phyloP scores from a whole-genome alignment of 2,329 filamentous ascomycete species.

The Geosmithia putterillii region DNA sequence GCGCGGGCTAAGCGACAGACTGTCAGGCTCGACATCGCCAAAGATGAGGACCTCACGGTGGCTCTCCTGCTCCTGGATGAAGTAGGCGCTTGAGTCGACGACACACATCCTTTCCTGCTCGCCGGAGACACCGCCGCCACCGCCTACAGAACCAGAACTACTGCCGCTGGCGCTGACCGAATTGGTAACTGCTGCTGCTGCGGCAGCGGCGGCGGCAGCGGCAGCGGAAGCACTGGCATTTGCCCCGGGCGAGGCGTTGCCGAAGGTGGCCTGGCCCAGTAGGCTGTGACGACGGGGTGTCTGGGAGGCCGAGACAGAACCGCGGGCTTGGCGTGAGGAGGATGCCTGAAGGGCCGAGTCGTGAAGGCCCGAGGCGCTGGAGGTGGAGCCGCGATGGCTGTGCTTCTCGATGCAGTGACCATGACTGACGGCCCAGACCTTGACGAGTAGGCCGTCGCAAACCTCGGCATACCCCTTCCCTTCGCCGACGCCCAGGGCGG shows the following conservation, averaged over 20 bases:
- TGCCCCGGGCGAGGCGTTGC: not conserved
- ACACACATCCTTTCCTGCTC: slow-evolving; percentile 47
- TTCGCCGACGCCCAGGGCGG: slow-evolving; percentile 68
- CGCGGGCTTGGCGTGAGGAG: not conserved
- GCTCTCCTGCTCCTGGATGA: slow-evolving; percentile 65
- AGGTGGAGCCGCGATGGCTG: slow-evolving; percentile 46
- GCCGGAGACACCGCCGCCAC: slow-evolving; percentile 8
- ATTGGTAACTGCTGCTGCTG: not conserved
- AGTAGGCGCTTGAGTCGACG: slow-evolving; percentile 85
- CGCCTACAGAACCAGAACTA: not conserved
- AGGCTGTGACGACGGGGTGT: slow-evolving; percentile 12
- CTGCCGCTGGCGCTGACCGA: not conserved
- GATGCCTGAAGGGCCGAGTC: not conserved
- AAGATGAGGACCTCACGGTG: slow-evolving; percentile 80
- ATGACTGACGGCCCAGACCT: slow-evolving; percentile 78
- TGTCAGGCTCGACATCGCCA: slow-evolving; percentile 90
- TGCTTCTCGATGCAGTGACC: slow-evolving; percentile 75
- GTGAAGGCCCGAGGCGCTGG: slow-evolving; percentile 29
- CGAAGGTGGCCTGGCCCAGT: slow-evolving; percentile 15
- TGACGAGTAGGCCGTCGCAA: slow-evolving; percentile 78
- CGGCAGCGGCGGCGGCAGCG: too few relatives aligned
- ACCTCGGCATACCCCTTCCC: slow-evolving; percentile 78
- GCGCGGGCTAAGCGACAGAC: slow-evolving; percentile 66
- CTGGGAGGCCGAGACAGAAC: not conserved
- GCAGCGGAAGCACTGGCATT: not conserved